phyloP scores from a whole-genome alignment of 2,329 filamentous ascomycete species.

The Lizonia empirigonia region DNA sequence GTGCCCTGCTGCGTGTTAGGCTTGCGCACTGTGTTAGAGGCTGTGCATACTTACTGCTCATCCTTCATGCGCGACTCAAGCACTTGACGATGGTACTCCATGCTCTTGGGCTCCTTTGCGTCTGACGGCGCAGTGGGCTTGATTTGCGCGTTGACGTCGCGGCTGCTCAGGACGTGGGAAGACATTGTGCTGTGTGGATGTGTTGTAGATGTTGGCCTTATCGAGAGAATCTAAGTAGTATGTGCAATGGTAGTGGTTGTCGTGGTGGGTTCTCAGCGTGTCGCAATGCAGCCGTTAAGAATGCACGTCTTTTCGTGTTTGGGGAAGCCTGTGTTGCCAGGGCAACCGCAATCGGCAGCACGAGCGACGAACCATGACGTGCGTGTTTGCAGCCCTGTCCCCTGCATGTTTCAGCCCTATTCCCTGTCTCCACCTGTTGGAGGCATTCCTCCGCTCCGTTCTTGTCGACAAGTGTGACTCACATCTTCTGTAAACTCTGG shows the following conservation, averaged over 20 bases:
- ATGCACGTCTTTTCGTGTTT: constrained; percentile 16
- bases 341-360: constrained; percentile 16
- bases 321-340: constrained; percentile 12
- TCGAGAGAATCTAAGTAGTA: constrained; percentile 2
- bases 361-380: constrained; percentile 17
- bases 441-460: constrained; percentile 10
- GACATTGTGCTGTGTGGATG: constrained; percentile 56
- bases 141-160: constrained; percentile 66
- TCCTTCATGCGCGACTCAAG: constrained; percentile 73
- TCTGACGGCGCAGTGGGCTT: constrained; percentile 32
- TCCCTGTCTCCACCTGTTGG: constrained; percentile 14
- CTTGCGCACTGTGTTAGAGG: background rate
- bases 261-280: constrained; percentile 10
- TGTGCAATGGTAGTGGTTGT: constrained; percentile 3
- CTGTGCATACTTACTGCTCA: constrained; percentile 61
- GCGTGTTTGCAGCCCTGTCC: constrained; percentile 9
- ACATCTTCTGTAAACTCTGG: constrained; percentile 6
- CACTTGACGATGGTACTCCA: constrained; percentile 80
- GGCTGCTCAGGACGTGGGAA: constrained; percentile 65
- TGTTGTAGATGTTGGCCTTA: constrained; percentile 1
- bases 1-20: constrained; percentile 48
- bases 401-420: constrained; percentile 15
- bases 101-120: constrained; percentile 48
- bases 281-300: constrained; percentile 12
- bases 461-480: constrained; percentile 14